Base-by-base conservation (phyloP, 257 asterid genomes). In the Rubia yunnanensis region DNA sequence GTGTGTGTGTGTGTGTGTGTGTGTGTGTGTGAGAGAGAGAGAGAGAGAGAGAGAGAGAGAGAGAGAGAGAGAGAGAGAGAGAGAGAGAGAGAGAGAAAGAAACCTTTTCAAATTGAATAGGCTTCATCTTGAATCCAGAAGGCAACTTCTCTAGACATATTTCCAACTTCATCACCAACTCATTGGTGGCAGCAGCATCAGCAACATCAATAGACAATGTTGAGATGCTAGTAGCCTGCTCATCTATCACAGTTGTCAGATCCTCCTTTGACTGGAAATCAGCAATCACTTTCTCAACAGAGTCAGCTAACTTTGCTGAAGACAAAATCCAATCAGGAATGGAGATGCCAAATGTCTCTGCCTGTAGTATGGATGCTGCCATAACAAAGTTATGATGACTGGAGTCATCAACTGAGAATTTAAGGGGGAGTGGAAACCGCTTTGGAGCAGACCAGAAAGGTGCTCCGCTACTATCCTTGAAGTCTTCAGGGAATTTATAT, bases 381-480 rank as follows among this genome's bases (percentile, higher is more conserved):
- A 88, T 79, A 61, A 86, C 54, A 66, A 88, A 88, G 69, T 86
- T 92, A 71, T 88, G 95, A 83, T 91, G 95, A 79, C 96, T 84
- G 28, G 83, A 79, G 74, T 91, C 98, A 28, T 76, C 61, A 41
- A 71, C 65, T 46, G 89, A 84, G 70, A 88, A 88, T 79, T 80
- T 72, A 72, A 91, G 78, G 41, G 96, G 94, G 5, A 64, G 87
- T 56, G 98, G 98, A 60, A 88, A 91, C 38, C 98, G 78, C 78
- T 91, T 91, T 9, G 98, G 98, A 48, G 98, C 94, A n/a, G 98
- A 91, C 98, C 98, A 91, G 73, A 91, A 91, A 53, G 88, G 98
- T 69, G 88, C 84, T 53, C 96, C 98, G 23, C 82, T 86, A 73
- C 96, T 88, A 36, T 95, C 88, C 48, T 83, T 72, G 66, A 96